These are phyloP conservation scores for Penicillium digitatum DNA, from an alignment of 2,329 filamentous ascomycete genomes.

Conservation along the genomic window DNA sequence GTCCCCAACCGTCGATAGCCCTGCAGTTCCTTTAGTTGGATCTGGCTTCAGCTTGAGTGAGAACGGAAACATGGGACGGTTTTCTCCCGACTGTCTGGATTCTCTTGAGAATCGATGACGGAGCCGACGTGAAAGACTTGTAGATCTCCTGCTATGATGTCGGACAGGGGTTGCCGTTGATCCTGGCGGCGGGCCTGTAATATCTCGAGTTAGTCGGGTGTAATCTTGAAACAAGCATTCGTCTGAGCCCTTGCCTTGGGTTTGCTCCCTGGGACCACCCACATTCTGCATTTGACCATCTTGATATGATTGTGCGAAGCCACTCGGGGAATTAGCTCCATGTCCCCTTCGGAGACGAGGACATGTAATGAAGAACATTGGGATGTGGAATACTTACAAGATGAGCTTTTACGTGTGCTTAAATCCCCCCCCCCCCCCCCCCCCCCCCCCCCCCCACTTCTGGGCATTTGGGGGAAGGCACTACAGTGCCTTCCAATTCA, in stretches of 20 bases:
- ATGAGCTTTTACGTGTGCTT: not conserved
- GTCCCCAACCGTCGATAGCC: constrained; percentile 15
- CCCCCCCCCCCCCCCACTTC: too few species aligned
- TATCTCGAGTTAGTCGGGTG: not conserved
- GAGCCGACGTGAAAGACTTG: constrained; percentile 28
- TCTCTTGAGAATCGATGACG: constrained; percentile 36
- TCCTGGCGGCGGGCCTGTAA: not conserved
- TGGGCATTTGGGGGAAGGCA: not conserved
- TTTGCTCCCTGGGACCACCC: not conserved
- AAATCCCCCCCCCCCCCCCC: too few species aligned
- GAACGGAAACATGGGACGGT: constrained; percentile 21
- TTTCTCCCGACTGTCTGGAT: constrained; percentile 17
- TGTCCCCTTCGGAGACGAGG: constrained; percentile 24
- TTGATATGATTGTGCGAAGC: constrained; percentile 13
- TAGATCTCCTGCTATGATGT: constrained; percentile 12
- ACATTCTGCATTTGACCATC: not conserved
- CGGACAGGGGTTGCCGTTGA: constrained; percentile 3
- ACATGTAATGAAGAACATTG: constrained; percentile 27
- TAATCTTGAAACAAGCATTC: not conserved
- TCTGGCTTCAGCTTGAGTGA: constrained; percentile 16
- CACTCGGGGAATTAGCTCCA: constrained; percentile 14
- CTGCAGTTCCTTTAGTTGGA: constrained; percentile 2
- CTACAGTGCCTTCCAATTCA: not conserved
- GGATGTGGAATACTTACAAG: not conserved
- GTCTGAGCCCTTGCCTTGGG: constrained; percentile 12